Evolutionary conservation across 1,284 basidiomycete genomes (phyloP), one percentile per base, ranked within the genome.

Genomic region (Cryptococcus deneoformans): DNA sequence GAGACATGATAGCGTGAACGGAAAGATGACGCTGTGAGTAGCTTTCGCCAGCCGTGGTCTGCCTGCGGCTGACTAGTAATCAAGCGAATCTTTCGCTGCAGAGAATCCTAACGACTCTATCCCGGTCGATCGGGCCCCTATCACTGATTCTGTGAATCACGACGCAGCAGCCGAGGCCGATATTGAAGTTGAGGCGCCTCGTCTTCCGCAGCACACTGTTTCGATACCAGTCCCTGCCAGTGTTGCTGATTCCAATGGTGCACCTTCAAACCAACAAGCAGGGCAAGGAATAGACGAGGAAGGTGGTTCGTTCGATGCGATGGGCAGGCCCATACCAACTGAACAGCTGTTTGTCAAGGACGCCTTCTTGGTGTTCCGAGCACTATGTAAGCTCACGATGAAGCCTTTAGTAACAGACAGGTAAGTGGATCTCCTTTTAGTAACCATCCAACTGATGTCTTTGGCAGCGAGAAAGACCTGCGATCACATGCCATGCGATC

Each of bases 361-460:
- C 70, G 92, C 94, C 0, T 98, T 96, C 80, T 83, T 98, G 61
- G 92, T 98, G 24, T 95, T 97, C 79, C 84, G 94, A 50, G 92
- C 94, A 0, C 79, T 98, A 37, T 97, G 94, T 81, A 97, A 97
- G 76, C 80, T 97, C 62, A 93, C 92, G n/a, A 96, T 97, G 93
- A 97, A 96, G 75, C 88, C 93, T 14, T 80, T 98, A 46, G 90
- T 91, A 61, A 86, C 84, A 4, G 94, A 98, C 75, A 94, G 90
- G 92, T 92, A 57, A 61, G 83, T 66, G 16, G 53, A 24, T 24
- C 16, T 50, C 14, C 10, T 46, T 9, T 20, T n/a, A 38, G n/a
- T 20, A 20, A 20, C 20, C 20, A 20, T 20, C 20, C 20, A 20
- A 20, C 20, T 20, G 20, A 20, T 20, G 20, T 20, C 20, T 20